Conservation (phyloP, 1,284 basidiomycete species). For the Ganoderma multipileum region DNA sequence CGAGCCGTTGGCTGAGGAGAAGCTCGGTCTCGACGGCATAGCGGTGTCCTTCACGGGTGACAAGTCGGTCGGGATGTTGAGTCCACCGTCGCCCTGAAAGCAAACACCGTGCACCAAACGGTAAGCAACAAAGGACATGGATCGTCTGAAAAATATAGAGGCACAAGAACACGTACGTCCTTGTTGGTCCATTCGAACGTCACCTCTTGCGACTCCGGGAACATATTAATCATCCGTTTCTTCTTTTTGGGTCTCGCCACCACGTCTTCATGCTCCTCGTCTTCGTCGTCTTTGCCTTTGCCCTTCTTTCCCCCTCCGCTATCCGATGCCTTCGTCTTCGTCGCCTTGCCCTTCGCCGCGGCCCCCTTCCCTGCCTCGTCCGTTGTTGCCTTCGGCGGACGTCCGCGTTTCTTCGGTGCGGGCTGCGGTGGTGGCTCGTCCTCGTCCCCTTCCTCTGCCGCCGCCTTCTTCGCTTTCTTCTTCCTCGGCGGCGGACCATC, state of each 20-base stretch:
- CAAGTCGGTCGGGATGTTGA: constrained; percentile 67
- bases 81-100: constrained; percentile 43
- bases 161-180: constrained; percentile 41
- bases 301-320: not conserved
- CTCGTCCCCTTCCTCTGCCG: constrained; percentile 11
- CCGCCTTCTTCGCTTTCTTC: constrained; percentile 22
- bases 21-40: constrained; percentile 54
- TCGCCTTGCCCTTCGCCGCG: constrained; percentile 7
- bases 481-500: constrained; percentile 17
- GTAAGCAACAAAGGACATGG: not conserved
- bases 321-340: constrained; percentile 8
- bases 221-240: constrained; percentile 67
- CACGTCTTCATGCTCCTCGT: constrained; percentile 15
- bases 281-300: constrained; percentile 3
- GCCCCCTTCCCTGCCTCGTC: constrained; percentile 9
- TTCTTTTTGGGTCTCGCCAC: constrained; percentile 53
- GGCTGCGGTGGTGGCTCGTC: constrained; percentile 14
- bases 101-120: not conserved
- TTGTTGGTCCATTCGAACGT: constrained; percentile 50
- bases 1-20: constrained; percentile 29
- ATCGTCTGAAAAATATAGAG: not conserved
- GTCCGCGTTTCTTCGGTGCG: constrained; percentile 22
- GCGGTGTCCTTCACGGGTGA: constrained; percentile 66
- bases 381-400: constrained; percentile 18
- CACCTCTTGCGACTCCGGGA: constrained; percentile 48